Percentiles rank a stretch among this genome's conserved stretches.
These are phyloP conservation scores for Fusarium lyarnte DNA, from an alignment of 2,329 filamentous ascomycete species.

Conservation along the genomic window DNA sequence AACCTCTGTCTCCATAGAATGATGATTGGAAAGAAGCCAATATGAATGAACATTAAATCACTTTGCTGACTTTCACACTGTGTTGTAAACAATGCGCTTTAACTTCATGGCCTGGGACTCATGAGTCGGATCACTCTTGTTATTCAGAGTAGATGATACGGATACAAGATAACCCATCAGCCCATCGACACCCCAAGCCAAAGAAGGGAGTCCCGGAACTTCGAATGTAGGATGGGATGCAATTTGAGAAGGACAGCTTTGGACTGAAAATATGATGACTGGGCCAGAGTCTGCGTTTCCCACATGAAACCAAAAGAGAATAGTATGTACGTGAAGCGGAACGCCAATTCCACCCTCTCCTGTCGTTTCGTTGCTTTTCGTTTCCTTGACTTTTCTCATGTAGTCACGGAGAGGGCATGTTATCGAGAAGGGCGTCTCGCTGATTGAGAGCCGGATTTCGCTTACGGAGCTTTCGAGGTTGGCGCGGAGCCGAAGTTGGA, in stretches of 20 bases:
- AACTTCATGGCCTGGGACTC: neutral
- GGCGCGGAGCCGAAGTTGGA: slow-evolving; percentile 19
- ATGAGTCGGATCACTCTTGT: neutral
- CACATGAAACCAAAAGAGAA: neutral
- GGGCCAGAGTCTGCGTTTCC: slow-evolving; percentile 20
- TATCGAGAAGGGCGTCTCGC: slow-evolving; percentile 35
- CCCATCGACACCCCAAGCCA: slow-evolving; percentile 7
- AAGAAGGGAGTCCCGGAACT: neutral
- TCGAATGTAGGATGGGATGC: neutral
- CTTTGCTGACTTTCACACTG: neutral
- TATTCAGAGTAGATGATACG: slow-evolving; percentile 11
- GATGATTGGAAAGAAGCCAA: neutral
- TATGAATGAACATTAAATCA: neutral
- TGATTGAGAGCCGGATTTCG: slow-evolving; percentile 31
- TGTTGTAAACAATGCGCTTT: neutral
- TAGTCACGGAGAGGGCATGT: slow-evolving; percentile 15
- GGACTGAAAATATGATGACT: slow-evolving; percentile 9
- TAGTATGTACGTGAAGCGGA: slow-evolving; percentile 29
- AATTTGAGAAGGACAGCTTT: neutral
- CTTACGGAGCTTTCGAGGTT: slow-evolving; percentile 43
- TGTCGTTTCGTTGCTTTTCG: neutral
- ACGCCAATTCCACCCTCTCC: neutral
- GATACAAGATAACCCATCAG: slow-evolving; percentile 9
- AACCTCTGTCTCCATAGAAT: neutral
- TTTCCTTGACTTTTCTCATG: neutral